Conservation (phyloP, 306 rosid genomes). For the Cucurbita moschata region DNA sequence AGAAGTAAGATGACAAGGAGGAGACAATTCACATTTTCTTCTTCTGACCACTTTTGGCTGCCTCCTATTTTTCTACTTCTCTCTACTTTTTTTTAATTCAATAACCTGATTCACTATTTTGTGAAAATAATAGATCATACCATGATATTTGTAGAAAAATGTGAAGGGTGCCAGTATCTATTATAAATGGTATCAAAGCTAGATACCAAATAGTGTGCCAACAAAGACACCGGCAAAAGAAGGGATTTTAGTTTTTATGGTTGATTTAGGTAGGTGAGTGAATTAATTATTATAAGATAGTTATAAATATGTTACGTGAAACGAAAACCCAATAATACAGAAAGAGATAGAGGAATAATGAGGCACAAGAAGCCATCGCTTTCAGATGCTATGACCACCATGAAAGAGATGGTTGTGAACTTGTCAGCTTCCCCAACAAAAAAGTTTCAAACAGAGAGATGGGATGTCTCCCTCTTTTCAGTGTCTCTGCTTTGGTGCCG, state of each 20-base stretch:
- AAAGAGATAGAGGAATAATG: not conserved
- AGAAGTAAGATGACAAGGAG: not conserved
- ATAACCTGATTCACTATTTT: too few relatives aligned
- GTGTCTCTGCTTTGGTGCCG: too few relatives aligned
- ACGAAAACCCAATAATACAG: not conserved
- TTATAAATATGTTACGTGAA: not conserved
- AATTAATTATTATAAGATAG: too few relatives aligned
- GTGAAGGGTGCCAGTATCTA: too few relatives aligned
- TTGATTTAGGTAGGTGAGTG: not conserved
- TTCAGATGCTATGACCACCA: slow-evolving; percentile 6
- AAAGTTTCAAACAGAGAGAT: not conserved
- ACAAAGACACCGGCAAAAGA: not conserved
- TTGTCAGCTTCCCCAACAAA: not conserved
- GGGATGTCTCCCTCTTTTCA: not conserved
- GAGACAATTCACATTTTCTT: not conserved
- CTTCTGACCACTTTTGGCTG: slow-evolving; percentile 4
- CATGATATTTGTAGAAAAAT: too few relatives aligned
- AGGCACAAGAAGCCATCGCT: slow-evolving; percentile 4
- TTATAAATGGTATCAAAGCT: too few relatives aligned
- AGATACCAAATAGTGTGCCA: too few relatives aligned
- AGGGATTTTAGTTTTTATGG: too few relatives aligned
- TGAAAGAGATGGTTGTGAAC: slow-evolving; percentile 6
- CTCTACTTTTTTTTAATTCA: not conserved
- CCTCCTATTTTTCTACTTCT: not conserved
- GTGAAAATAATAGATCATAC: too few relatives aligned